Evolutionary conservation across 805 yeast genomes (phyloP), one percentile per base, ranked within the genome.

Genomic region (Lachancea dasiensis): DNA sequence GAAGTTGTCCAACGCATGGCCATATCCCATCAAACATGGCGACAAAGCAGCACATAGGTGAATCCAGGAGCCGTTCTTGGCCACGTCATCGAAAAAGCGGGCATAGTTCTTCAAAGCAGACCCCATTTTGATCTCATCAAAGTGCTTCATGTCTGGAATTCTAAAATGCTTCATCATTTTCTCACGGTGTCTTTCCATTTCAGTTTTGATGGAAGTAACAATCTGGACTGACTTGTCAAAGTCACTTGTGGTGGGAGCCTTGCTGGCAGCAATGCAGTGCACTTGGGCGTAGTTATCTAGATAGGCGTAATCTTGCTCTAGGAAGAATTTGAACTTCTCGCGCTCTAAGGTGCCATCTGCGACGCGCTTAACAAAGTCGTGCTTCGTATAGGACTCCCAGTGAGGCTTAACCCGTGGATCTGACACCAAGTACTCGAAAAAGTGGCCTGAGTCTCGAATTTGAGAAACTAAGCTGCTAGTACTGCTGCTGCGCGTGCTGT

Each of bases 21-120:
- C 72, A 54, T 81, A 81, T 1, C 94, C 95, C 53, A 78, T 71
- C 34, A 82, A 59, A 56, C 95, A 84, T 1, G 95, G 92, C 6
- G 86, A 73, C 38, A 82, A 58, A 0, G 90, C 84, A 6, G 79
- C 71, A 41, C 76, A 75, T 36, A 81, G 70, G 31, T 78, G 83
- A 21, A 79, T 55, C 73, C 79, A 79, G 52, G 79, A 79, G 19
- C 73, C 70, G 27, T 61, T 62, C 17, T 65, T 59, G 3, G 80
- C 80, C 5, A 80, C 60, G 15, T 73, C 68, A 27, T 69, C 50
- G 41, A 85, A 63, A 46, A 76, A 82, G 26, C 79, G 67, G 23
- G 81, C 72, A 56, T 85, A 85, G 2, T 69, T 72, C 27, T 64
- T 51, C 47, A 86, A 72, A 6, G 85, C 84, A 7, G 65, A 57